Evolutionary conservation across 1,284 basidiomycete species (phyloP), one percentile per base, ranked within the genome.

Genomic region (Ganoderma boninense): DNA sequence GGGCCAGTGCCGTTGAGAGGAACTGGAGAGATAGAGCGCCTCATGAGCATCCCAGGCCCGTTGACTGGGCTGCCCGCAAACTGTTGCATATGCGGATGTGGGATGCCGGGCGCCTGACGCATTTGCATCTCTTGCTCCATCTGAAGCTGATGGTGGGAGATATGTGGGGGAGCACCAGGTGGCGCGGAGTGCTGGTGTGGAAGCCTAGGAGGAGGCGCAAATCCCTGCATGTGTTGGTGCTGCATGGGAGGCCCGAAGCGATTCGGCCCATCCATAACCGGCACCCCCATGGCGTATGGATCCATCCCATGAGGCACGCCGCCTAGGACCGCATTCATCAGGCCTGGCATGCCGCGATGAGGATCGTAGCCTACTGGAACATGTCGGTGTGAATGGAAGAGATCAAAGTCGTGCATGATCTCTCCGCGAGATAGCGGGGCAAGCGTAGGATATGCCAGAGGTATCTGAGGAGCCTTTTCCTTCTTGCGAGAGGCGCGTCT

Each of bases 381-480:
- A 42, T 79, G 77, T 8, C 87, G 84, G 70, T 87, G 81, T 68
- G 84, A 83, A 72, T 83, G 83, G 38, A 92, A 81, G 72, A 84
- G 86, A 0, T 92, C 89, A 11, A 91, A 79, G 75, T 92, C 90
- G 43, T 79, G 78, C 14, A 82, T 77, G 29, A 91, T 83, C 64
- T 92, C 90, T n/a, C 77, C 76, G 0, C 83, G 76, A 1, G 87
- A 80, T 2, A 92, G 81, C 0, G 86, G 82, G 2, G 84, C 78
- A 26, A 92, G 84, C 69, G 88, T 86, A 1, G 90, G 90, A 70
- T 90, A 90, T 20, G 84, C 81, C 20, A 85, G 80, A 74, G 71
- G 73, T 2, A 65, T 64, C 4, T 72, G 44, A 20, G 69, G 66
- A 11, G 66, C 57, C 23, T 69, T 70, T 20, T 71, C 74, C 64